Base-by-base conservation (phyloP, 495 filamentous ascomycete genomes). In the Penicillium angulare region DNA sequence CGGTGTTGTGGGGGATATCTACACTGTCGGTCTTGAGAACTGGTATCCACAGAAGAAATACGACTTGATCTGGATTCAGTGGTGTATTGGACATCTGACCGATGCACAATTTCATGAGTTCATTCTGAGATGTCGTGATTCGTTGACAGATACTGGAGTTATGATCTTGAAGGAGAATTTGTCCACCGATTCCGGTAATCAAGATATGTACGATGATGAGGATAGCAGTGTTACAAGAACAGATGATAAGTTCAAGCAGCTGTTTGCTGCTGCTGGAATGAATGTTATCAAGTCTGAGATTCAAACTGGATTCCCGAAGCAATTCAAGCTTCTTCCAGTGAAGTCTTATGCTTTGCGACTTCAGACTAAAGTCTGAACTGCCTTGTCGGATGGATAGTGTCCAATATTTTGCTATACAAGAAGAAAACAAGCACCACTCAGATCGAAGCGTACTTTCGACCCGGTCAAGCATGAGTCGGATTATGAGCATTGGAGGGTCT, bases 31-130 rank as follows among this genome's bases (percentile, higher is more conserved):
- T 3, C 71, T 96, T 2, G 86, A 96, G 69, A 68, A 81, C 31
- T 96, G 90, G 90, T 51, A 55, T 42, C 88, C 86, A 0, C 66
- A 74, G 5, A 76, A 72, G 21, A 68, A 65, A 36, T 87, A 88
- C 54, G 79, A 72, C 49, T 40, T 77, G 32, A 75, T 91, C 47
- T 83, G 80, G 80, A 88, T 82, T 40, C 92, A 97, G 69, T 96
- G 91, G 91, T 97, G 91, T 70, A 68, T 95, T n/a, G 89, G 90
- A 13, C 87, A 96, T 63, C 69, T 97, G 44, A 92, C 83, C n/a
- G 92, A 96, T 70, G 60, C 59, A 31, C 83, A 95, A 67, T 64
- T 97, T 17, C 79, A 84, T 17, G 74, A 63, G 12, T 95, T 86
- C 50, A 67, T 96, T 8, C 48, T 67, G 53, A 73, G 86, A 31